Percentiles rank a stretch among this genome's conserved stretches.
These are phyloP conservation scores for Microdochium nivale DNA, from an alignment of 2,329 filamentous ascomycete genomes.

Conservation along the genomic window DNA sequence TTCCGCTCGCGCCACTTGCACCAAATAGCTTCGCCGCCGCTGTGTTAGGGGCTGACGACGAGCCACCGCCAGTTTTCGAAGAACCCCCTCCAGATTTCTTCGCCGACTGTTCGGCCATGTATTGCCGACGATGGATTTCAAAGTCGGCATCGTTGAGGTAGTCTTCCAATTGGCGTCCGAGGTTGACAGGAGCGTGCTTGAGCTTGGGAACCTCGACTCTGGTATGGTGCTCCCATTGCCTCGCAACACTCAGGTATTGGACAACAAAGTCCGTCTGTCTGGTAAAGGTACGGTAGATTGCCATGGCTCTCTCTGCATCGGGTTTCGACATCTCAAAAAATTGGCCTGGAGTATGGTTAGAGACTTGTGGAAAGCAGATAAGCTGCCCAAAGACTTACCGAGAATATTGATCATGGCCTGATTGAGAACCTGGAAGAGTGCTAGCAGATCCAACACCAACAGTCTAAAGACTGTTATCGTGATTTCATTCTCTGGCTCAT, in stretches of 20 bases:
- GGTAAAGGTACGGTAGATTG: slow-evolving; percentile 87
- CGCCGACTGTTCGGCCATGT: slow-evolving; percentile 77
- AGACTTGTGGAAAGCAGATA: background rate
- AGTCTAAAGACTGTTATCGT: slow-evolving; percentile 89
- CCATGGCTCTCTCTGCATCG: slow-evolving; percentile 85
- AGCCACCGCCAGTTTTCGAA: slow-evolving; percentile 26
- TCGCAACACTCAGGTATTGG: slow-evolving; percentile 76
- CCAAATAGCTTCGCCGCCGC: slow-evolving; percentile 34
- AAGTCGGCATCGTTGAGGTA: slow-evolving; percentile 94
- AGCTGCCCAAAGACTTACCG: slow-evolving; percentile 43
- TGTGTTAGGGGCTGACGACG: slow-evolving; percentile 23
- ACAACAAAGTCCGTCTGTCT: slow-evolving; percentile 90
- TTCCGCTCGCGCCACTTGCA: slow-evolving; percentile 21
- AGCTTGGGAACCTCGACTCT: slow-evolving; percentile 91
- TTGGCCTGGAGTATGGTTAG: slow-evolving; percentile 53
- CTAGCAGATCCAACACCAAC: slow-evolving; percentile 79
- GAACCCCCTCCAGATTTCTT: slow-evolving; percentile 40
- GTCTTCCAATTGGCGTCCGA: slow-evolving; percentile 84
- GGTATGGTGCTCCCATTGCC: slow-evolving; percentile 87
- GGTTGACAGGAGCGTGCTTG: slow-evolving; percentile 90
- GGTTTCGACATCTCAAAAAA: slow-evolving; percentile 98
- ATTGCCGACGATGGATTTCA: slow-evolving; percentile 85
- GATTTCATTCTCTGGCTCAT: slow-evolving; percentile 93
- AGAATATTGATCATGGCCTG: slow-evolving; percentile 96
- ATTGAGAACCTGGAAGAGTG: slow-evolving; percentile 90